Evolutionary conservation across 2,329 filamentous ascomycete species (phyloP), one percentile per base, ranked within the genome.

Genomic region (Graphilbum sp.): DNA sequence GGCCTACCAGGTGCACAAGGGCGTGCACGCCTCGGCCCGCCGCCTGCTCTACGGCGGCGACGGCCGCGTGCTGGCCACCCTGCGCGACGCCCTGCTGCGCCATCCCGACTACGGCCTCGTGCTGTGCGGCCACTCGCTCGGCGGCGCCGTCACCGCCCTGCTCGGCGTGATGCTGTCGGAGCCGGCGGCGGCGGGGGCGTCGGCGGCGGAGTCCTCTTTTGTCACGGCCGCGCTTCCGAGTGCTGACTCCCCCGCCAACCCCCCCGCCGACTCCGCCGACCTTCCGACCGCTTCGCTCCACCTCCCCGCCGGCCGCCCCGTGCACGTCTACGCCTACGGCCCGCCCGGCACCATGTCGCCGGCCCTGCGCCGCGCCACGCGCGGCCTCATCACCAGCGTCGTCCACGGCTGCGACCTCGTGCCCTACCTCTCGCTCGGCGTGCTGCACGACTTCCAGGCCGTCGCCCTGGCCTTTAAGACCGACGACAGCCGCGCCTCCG

Each of bases 291-390:
- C n/a, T n/a, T n/a, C n/a, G n/a, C 10, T 12, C 27, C 27, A 13
- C 7, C 63, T 86, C 0, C 81, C 81, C 0, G 48, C 75, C 0
- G 73, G 75, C 15, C 69, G 81, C 1, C 75, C 78, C 3, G 79
- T 86, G 17, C 81, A 87, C 47, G 81, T 85, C 12, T 87, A 83
- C 51, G 77, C 81, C 7, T 87, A 85, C 51, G 81, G 81, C 0
- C 75, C 80, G 2, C 79, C 80, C 0, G 72, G 78, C 0, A 79
- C 77, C 13, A 73, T 86, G 67, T 82, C 78, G 0, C 65, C 77
- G 0, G 70, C 75, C 2, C 64, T 87, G 8, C 72, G 79, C 32
- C 69, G 70, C 41, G 75, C 76, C 11, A 86, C 81, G 0, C 67
- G 77, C 13, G 80, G 79, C 2, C 64, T 87, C 8, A 78, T 87